These are phyloP conservation scores for Magnolia officinalis DNA, from an alignment of 164 flowering plant genomes.

Conservation along the genomic window DNA sequence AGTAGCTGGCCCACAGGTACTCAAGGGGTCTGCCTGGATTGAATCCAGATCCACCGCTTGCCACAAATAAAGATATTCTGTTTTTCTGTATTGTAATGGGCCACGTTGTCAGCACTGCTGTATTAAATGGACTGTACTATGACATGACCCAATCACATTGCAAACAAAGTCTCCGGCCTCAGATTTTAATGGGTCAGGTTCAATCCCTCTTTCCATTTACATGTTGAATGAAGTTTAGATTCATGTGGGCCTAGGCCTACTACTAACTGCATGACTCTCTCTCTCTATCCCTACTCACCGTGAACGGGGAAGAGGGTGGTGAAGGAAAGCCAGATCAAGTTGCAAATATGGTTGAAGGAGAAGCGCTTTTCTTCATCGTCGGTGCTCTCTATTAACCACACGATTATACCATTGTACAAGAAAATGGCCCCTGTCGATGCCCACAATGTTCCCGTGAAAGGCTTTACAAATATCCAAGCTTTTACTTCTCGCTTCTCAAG, in stretches of 20 bases:
- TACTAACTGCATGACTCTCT: too few relatives aligned
- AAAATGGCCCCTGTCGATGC: conserved; percentile 6
- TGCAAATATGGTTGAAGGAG: conserved; percentile 15
- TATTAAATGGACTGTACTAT: too few relatives aligned
- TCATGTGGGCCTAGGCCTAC: too few relatives aligned
- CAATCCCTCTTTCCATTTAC: neutral
- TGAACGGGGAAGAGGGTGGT: conserved; percentile 29
- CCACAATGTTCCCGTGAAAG: conserved; percentile 32
- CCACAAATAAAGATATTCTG: too few relatives aligned
- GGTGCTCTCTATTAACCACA: conserved; percentile 36
- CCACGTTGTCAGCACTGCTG: too few relatives aligned
- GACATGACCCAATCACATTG: too few relatives aligned
- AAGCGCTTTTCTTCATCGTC: conserved; percentile 20
- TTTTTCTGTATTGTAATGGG: too few relatives aligned
- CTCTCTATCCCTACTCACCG: conserved; percentile 17
- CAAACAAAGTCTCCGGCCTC: too few relatives aligned
- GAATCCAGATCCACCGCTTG: too few relatives aligned
- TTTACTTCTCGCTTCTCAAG: neutral
- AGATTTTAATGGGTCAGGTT: neutral
- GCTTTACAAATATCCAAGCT: conserved; percentile 21
- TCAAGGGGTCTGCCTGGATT: neutral
- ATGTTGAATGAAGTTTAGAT: too few relatives aligned
- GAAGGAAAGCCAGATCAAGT: conserved; percentile 26
- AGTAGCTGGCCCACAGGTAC: neutral
- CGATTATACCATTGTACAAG: conserved; percentile 27